Evolutionary conservation across 1,284 basidiomycete species (phyloP).

Genomic region (Singerocomus inundabilis): DNA sequence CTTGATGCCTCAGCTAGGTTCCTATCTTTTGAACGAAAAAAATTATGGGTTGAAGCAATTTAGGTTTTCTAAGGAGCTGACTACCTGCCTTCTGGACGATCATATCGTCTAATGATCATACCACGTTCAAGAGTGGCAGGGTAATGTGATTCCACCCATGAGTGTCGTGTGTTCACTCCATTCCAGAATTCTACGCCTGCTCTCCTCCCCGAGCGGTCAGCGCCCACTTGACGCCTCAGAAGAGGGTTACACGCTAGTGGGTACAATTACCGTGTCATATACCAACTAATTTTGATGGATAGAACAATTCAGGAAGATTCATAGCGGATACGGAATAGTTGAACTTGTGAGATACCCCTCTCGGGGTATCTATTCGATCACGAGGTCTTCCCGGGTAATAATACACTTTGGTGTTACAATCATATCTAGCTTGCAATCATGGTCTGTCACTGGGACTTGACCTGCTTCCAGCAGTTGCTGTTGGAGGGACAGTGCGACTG

Average conservation of each 20-base stretch:
- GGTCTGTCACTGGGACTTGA: slow-evolving; percentile 53
- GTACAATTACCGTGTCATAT: slow-evolving; percentile 28
- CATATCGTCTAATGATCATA: slow-evolving; percentile 31
- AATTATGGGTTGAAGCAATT: slow-evolving; percentile 9
- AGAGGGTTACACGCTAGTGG: slow-evolving; percentile 28
- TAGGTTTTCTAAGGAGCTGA: slow-evolving; percentile 25
- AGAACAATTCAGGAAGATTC: slow-evolving; percentile 14
- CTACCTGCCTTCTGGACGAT: slow-evolving; percentile 37
- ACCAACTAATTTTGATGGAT: slow-evolving; percentile 10
- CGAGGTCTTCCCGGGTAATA: slow-evolving; percentile 19
- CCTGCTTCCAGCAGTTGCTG: slow-evolving; percentile 61
- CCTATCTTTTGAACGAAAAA: slow-evolving; percentile 10
- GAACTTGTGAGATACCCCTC: slow-evolving; percentile 1
- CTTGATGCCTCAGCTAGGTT: slow-evolving; percentile 65
- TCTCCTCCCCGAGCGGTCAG: slow-evolving; percentile 30
- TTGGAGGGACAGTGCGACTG: slow-evolving; percentile 63
- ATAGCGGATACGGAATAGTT: slow-evolving; percentile 24
- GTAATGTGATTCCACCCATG: slow-evolving; percentile 28
- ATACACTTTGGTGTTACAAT: slow-evolving; percentile 56
- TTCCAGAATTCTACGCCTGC: slow-evolving; percentile 31
- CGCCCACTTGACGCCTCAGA: slow-evolving; percentile 11
- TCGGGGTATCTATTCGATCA: slow-evolving; percentile 15
- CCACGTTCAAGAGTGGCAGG: slow-evolving; percentile 31
- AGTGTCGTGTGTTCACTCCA: slow-evolving; percentile 12
- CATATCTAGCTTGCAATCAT: slow-evolving; percentile 69